These are phyloP conservation scores for Mycena galericulata DNA, from an alignment of 768 basidiomycete species.

Conservation along the genomic window DNA sequence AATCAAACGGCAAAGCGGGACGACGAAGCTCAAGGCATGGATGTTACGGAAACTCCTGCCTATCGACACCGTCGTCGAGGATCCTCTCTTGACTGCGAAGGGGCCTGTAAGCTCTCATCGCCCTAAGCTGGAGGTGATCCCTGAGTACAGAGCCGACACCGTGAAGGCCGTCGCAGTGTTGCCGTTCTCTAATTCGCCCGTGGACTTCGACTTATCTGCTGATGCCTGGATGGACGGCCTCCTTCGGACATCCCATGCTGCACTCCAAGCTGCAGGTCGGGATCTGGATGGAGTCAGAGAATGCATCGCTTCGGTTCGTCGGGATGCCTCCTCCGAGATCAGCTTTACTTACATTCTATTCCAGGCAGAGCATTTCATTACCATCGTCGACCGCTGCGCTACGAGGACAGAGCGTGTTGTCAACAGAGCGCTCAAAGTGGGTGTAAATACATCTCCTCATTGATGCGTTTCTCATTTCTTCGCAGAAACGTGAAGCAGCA, in stretches of 20 bases:
- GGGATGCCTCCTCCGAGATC: constrained; percentile 1
- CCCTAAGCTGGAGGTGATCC: constrained; percentile 49
- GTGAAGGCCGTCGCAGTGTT: background rate
- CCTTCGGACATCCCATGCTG: constrained; percentile 57
- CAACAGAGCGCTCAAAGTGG: constrained; percentile 66
- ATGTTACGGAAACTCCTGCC: constrained; percentile 67
- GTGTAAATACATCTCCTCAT: constrained; percentile 28
- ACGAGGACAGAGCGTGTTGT: constrained; percentile 68
- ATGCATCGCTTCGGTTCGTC: constrained; percentile 64
- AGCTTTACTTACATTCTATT: too few species aligned
- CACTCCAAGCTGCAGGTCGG: constrained; percentile 64
- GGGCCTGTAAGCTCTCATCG: constrained; percentile 30
- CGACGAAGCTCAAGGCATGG: constrained; percentile 72
- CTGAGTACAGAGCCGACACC: constrained; percentile 17
- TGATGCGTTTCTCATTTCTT: constrained; percentile 17
- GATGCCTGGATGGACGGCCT: constrained; percentile 55
- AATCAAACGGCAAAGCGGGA: constrained; percentile 45
- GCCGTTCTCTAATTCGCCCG: background rate
- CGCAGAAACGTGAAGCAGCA: constrained; percentile 63
- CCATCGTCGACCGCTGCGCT: constrained; percentile 66
- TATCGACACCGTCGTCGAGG: constrained; percentile 22
- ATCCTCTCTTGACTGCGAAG: background rate
- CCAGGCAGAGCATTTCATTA: constrained; percentile 66
- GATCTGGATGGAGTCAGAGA: constrained; percentile 70
- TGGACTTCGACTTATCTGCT: constrained; percentile 39